Conservation (phyloP, 2,329 filamentous ascomycete genomes). For the Tetracladium maxilliforme region DNA sequence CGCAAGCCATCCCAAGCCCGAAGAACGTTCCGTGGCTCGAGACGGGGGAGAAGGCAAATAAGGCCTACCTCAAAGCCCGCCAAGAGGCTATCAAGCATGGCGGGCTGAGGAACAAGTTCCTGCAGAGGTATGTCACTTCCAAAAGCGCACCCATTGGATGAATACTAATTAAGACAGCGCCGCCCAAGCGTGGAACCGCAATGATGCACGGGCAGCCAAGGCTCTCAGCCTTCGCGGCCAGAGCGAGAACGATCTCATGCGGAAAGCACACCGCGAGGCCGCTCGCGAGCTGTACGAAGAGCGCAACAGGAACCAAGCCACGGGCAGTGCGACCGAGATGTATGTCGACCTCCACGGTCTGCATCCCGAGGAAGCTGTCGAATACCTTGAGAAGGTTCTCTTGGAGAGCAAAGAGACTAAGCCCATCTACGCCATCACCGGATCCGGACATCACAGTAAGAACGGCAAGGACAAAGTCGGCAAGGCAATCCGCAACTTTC, state of each 20-base stretch:
- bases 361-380: slow-evolving; percentile 93
- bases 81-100: slow-evolving; percentile 96
- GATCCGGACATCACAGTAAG: slow-evolving; percentile 94
- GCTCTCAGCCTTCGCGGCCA: slow-evolving; percentile 87
- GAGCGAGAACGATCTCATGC: slow-evolving; percentile 94
- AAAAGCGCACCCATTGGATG: too few species aligned
- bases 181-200: slow-evolving; percentile 96
- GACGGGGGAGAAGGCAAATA: slow-evolving; percentile 81
- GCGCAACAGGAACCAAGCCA: slow-evolving; percentile 57
- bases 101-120: slow-evolving; percentile 87
- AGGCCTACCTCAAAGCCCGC: slow-evolving; percentile 85
- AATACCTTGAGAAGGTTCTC: slow-evolving; percentile 80
- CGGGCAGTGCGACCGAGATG: slow-evolving; percentile 48
- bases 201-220: slow-evolving; percentile 91
- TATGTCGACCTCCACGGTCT: slow-evolving; percentile 96
- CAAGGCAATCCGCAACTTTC: slow-evolving; percentile 77
- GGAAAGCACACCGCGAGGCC: slow-evolving; percentile 89
- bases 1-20: slow-evolving; percentile 72
- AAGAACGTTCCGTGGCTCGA: slow-evolving; percentile 95
- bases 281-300: slow-evolving; percentile 86
- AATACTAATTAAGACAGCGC: slow-evolving; percentile 38
- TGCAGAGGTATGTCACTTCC: slow-evolving; percentile 63
- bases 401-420: slow-evolving; percentile 56
- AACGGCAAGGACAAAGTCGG: slow-evolving; percentile 98
- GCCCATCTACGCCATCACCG: slow-evolving; percentile 89